Evolutionary conservation across 2,329 filamentous ascomycete genomes (phyloP), one percentile per base, ranked within the genome.

Genomic region (Ilyonectria sp.): DNA sequence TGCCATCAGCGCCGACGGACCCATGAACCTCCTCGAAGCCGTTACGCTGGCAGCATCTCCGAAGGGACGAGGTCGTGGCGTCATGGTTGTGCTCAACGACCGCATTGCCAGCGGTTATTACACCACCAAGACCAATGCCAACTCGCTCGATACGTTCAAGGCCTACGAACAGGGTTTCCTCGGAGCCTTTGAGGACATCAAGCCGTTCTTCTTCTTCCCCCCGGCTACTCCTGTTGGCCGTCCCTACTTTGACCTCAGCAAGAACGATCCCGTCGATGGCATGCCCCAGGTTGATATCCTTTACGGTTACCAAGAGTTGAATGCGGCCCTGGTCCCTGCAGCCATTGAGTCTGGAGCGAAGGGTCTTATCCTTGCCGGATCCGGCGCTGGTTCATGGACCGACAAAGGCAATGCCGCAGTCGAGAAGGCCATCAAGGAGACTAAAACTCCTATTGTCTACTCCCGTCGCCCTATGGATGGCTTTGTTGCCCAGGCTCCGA

Each of bases 21-120:
- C 88, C 10, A 83, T 88, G 69, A 91, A 92, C 76, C 82, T 91
- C 8, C 83, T 88, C 31, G 85, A 88, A 75, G 86, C 89, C 5
- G 87, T 90, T 0, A 87, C 84, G 0, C 79, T 91, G 0, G 89
- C 89, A 0, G 82, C 0, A 77, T 79, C 2, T 85, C 86, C 1
- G 76, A 73, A 33, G n/a, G 49, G 49, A 33, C 49, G 49, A 9
- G 80, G 83, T 31, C 82, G 89, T 0, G 90, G 89, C 26, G 81
- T 85, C 2, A 86, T 91, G 83, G 83, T 91, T 4, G 86, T 88
- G 1, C 79, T 91, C 52, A 91, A 90, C 74, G 89, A 91, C 73
- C 85, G 87, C 56, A 90, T 91, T 68, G 83, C 82, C 13, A 74
- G 75, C 44, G 86, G 87, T 6, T 89, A 85, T 72, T 91, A 87